phyloP scores from a whole-genome alignment of 495 filamentous ascomycete species.

The Neurospora sp. region DNA sequence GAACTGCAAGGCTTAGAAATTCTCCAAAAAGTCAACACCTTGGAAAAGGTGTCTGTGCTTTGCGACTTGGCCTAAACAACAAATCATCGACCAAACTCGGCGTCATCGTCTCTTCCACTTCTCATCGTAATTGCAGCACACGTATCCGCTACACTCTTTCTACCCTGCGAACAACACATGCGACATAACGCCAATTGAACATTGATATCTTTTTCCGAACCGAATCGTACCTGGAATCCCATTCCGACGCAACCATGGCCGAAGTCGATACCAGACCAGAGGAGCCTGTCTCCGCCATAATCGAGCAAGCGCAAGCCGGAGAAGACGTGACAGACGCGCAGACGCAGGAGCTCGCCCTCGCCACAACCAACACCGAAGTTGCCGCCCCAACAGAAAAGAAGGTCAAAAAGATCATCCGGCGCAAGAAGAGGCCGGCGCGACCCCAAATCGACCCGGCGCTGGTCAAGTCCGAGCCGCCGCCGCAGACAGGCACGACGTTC shows the following conservation, averaged over 20 bases:
- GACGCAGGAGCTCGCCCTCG: slow-evolving; percentile 21
- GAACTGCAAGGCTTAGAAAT: neutral
- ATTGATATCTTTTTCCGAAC: neutral
- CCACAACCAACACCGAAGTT: slow-evolving; percentile 34
- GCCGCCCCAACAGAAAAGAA: slow-evolving; percentile 40
- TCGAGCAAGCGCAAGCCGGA: neutral
- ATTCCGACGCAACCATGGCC: slow-evolving; percentile 5
- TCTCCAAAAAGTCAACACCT: neutral
- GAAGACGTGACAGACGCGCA: slow-evolving; percentile 2
- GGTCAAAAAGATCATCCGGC: slow-evolving; percentile 55
- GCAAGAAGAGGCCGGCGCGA: slow-evolving; percentile 58
- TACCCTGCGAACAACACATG: neutral
- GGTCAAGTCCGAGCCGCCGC: slow-evolving; percentile 67
- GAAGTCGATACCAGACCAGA: slow-evolving; percentile 9
- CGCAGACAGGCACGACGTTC: slow-evolving; percentile 86
- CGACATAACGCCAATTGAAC: neutral
- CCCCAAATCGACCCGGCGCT: slow-evolving; percentile 72
- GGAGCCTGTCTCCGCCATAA: slow-evolving; percentile 2
- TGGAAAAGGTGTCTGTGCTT: neutral
- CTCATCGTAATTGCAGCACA: neutral
- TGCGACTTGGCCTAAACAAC: neutral
- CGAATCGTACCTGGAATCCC: neutral
- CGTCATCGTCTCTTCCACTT: neutral
- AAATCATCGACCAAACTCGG: neutral
- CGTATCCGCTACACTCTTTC: neutral